A percentile compares a stretch with the other conserved stretches of the same genome.
phyloP scores from a whole-genome alignment of 257 asterid genomes.

The Leptodermis oblonga region DNA sequence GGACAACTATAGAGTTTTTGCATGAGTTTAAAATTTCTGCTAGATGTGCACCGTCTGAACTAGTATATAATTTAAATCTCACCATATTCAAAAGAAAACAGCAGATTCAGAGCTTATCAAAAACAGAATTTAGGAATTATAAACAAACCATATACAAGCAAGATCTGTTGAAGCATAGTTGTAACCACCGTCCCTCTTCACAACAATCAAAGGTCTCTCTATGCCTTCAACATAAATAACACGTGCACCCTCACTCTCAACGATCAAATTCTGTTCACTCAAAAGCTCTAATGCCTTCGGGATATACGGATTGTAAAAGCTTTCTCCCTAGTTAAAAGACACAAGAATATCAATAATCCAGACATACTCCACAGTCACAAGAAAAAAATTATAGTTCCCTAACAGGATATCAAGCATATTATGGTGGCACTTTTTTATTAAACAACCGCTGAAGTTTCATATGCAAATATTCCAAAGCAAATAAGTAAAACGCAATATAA shows the following conservation, averaged over 20 bases:
- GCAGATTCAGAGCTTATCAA: background rate
- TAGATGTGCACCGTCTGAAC: background rate
- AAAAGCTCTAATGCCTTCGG: slow-evolving; percentile 58
- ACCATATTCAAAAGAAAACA: background rate
- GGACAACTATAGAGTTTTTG: background rate
- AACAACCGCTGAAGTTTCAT: background rate
- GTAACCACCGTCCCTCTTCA: slow-evolving; percentile 91
- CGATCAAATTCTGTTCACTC: slow-evolving; percentile 57
- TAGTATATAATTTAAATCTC: background rate
- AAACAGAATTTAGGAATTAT: slow-evolving; percentile 5
- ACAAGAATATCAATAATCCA: slow-evolving; percentile 2
- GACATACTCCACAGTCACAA: background rate
- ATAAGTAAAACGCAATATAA: background rate
- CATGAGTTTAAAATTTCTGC: background rate
- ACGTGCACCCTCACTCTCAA: slow-evolving; percentile 93
- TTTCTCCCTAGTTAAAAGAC: slow-evolving; percentile 62
- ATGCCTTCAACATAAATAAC: slow-evolving; percentile 85
- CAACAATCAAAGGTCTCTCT: slow-evolving; percentile 78
- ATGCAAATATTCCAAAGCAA: background rate
- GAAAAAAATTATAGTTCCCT: background rate
- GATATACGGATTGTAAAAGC: slow-evolving; percentile 87
- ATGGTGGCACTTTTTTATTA: no score
- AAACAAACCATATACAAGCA: slow-evolving; percentile 77
- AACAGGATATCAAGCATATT: background rate
- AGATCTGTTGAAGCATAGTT: slow-evolving; percentile 97